Evolutionary conservation across 345 rosid genomes (phyloP).

Genomic region (Pugionium cornutum): DNA sequence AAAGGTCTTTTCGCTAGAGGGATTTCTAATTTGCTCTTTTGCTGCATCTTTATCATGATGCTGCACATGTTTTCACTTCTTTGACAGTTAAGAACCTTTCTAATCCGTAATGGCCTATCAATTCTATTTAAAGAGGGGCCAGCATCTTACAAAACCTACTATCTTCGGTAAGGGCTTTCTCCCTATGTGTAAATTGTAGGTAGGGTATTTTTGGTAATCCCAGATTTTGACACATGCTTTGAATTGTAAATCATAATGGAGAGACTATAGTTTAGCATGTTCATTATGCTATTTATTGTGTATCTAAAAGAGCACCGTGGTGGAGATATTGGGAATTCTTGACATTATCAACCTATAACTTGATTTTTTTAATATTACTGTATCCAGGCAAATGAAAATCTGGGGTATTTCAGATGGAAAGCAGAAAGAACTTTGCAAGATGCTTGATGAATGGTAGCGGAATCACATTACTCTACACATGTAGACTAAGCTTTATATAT

Average conservation of each 20-base stretch:
- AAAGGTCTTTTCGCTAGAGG: slow-evolving; percentile 10
- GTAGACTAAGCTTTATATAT: slow-evolving; percentile 12
- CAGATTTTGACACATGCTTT: slow-evolving; percentile 19
- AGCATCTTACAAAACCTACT: slow-evolving; percentile 76
- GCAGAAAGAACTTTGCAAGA: slow-evolving; percentile 77
- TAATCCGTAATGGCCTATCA: slow-evolving; percentile 92
- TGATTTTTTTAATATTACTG: slow-evolving; percentile 12
- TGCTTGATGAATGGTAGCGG: slow-evolving; percentile 94
- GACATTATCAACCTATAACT: slow-evolving; percentile 10
- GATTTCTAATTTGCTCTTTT: slow-evolving; percentile 18
- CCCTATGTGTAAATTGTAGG: not conserved
- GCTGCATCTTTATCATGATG: slow-evolving; percentile 20
- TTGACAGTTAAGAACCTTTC: slow-evolving; percentile 83
- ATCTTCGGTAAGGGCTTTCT: slow-evolving; percentile 54
- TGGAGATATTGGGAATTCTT: slow-evolving; percentile 7
- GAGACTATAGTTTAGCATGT: slow-evolving; percentile 12
- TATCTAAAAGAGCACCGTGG: slow-evolving; percentile 6
- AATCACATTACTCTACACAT: slow-evolving; percentile 30
- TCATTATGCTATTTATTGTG: slow-evolving; percentile 14
- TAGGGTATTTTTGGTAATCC: slow-evolving; percentile 10
- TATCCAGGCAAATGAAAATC: slow-evolving; percentile 78
- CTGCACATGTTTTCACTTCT: slow-evolving; percentile 18
- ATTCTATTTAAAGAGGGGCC: slow-evolving; percentile 86
- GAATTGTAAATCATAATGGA: slow-evolving; percentile 8
- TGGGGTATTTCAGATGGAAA: slow-evolving; percentile 89